These are phyloP conservation scores for Leishmania tropica DNA, from an alignment of 208 protist genomes.

Conservation along the genomic window DNA sequence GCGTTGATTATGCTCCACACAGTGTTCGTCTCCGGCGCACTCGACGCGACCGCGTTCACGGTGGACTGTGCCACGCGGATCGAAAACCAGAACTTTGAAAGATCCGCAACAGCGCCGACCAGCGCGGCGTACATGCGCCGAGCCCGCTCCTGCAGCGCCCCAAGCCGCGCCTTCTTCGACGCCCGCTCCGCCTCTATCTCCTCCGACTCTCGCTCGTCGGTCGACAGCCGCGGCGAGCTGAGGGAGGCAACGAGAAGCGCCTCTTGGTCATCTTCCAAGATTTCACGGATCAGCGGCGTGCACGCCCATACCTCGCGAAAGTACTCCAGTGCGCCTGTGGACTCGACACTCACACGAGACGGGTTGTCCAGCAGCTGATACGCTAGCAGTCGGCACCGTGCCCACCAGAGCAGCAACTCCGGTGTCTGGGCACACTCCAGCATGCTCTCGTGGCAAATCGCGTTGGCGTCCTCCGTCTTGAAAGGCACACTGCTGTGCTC, in stretches of 20 bases:
- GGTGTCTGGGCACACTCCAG: slow-evolving; percentile 30
- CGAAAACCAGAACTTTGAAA: slow-evolving; percentile 48
- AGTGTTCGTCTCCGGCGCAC: slow-evolving; percentile 33
- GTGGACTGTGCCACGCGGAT: slow-evolving; percentile 28
- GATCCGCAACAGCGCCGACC: slow-evolving; percentile 77
- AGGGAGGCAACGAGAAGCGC: slow-evolving; percentile 15
- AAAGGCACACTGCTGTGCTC: slow-evolving; percentile 10
- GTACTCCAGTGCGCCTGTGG: slow-evolving; percentile 45
- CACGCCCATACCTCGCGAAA: slow-evolving; percentile 66
- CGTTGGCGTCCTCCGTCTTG: slow-evolving; percentile 26
- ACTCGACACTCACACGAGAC: slow-evolving; percentile 48
- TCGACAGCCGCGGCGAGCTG: slow-evolving; percentile 10
- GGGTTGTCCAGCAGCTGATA: slow-evolving; percentile 38
- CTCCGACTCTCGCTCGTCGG: neutral
- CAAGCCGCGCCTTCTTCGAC: neutral
- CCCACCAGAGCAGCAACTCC: slow-evolving; percentile 76
- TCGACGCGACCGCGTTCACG: slow-evolving; percentile 26
- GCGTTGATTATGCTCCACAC: slow-evolving; percentile 53
- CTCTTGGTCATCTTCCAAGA: slow-evolving; percentile 42
- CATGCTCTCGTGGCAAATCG: slow-evolving; percentile 63
- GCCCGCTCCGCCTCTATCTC: neutral
- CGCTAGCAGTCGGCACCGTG: slow-evolving; percentile 72
- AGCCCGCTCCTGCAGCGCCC: slow-evolving; percentile 13
- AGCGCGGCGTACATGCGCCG: slow-evolving; percentile 47
- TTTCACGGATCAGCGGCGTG: slow-evolving; percentile 38